phyloP scores from a whole-genome alignment of 805 yeast species.

The Starmera pachycereana region DNA sequence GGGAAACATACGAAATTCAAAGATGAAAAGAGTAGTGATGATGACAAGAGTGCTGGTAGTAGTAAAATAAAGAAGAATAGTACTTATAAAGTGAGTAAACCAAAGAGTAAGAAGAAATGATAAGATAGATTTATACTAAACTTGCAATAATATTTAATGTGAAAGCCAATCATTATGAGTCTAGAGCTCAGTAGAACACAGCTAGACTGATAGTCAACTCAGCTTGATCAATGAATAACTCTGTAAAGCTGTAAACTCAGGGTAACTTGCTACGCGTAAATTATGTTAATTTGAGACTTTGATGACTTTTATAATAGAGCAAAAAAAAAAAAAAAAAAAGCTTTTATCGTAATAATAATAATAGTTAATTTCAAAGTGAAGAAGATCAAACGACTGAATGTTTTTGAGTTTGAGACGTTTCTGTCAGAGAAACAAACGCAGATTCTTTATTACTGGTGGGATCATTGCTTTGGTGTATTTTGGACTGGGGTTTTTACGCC shows the following conservation, averaged over 20 bases:
- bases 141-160: no score
- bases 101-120: not conserved
- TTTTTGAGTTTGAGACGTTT: conserved; percentile 19
- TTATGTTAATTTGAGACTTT: no score
- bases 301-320: not conserved
- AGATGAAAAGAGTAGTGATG: conserved; percentile 12
- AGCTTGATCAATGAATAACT: no score
- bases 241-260: no score
- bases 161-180: no score
- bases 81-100: not conserved
- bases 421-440: conserved; percentile 33
- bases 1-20: conserved; percentile 44
- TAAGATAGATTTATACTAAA: no score
- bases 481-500: conserved; percentile 30
- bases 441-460: conserved; percentile 33
- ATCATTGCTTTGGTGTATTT: conserved; percentile 34
- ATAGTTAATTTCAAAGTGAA: no score
- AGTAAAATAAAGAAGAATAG: not conserved
- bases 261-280: no score
- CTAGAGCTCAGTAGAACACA: no score
- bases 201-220: no score
- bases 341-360: no score
- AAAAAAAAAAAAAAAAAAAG: not conserved
- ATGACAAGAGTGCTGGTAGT: conserved; percentile 2
- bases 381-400: conserved; percentile 6